phyloP scores from a whole-genome alignment of 106 monocot genomes.

The Dioscorea zingiberensis region DNA sequence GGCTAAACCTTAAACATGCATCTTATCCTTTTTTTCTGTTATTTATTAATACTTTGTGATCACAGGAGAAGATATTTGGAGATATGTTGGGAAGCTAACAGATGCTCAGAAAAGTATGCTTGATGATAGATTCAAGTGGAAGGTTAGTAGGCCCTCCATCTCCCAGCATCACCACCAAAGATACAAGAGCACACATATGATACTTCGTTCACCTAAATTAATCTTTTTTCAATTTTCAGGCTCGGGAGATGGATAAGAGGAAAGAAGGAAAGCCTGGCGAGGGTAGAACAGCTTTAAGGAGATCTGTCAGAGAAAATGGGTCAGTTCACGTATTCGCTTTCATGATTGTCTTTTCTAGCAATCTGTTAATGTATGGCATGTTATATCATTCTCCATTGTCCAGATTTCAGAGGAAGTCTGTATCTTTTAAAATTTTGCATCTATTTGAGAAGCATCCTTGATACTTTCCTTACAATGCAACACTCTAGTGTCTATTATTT shows the following conservation, averaged over 20 bases:
- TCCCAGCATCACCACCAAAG: not conserved
- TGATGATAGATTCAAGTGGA: conserved; percentile 99
- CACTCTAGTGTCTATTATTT: too few species aligned
- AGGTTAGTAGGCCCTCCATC: conserved; percentile 40
- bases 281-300: conserved; percentile 80
- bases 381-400: too few species aligned
- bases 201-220: not conserved
- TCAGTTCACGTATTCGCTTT: conserved; percentile 10
- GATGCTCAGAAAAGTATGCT: conserved; percentile 98
- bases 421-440: too few species aligned
- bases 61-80: conserved; percentile 92
- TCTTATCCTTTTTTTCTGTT: not conserved
- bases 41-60: conserved; percentile 4
- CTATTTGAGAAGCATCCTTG: too few species aligned
- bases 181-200: not conserved
- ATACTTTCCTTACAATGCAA: too few species aligned
- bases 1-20: too few species aligned
- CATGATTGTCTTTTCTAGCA: not conserved
- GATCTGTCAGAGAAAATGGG: conserved; percentile 97
- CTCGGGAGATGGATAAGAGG: conserved; percentile 94
- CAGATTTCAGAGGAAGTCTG: too few species aligned
- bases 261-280: conserved; percentile 98
- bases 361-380: too few species aligned
- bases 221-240: conserved; percentile 25
- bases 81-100: conserved; percentile 91